Evolutionary conservation across 192 early-diverging fungal species (phyloP), one percentile per base, ranked within the genome.

Genomic region (Dimargaris cristalligena): DNA sequence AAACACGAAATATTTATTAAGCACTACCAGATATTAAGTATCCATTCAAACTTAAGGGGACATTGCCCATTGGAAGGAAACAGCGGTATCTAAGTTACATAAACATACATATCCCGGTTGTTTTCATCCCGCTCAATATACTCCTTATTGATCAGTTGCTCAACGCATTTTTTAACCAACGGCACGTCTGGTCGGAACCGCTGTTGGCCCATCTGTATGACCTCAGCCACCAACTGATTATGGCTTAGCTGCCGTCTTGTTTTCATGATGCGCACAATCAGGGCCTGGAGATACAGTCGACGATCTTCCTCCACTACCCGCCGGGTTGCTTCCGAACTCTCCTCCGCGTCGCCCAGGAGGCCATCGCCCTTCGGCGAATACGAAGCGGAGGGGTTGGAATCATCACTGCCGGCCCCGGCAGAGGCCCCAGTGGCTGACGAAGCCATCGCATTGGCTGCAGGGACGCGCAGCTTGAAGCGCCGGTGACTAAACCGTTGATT

Each of bases 211-310:
- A 92, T 90, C n/a, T 77, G 70, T 49, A 95, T 88, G 2, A 92
- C 89, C 60, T 97, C 92, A 34, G 85, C 75, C 44, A 99, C 81
- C n/a, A 99, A 78, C 34, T 78, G 72, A 13, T 83, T 73, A 67
- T 95, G 89, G 62, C 82, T 82, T 71, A 97, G 72, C 49, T 78
- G 78, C 68, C 96, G 93, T 31, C 96, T 85, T 2, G 93, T 90
- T 76, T 99, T 99, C 96, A 99, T 99, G 63, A 99, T 92, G n/a
- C 96, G 89, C 45, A 99, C 96, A 76, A 99, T 96, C 0, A 94
- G 92, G 4, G 94, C 92, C 83, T 99, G 92, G 72, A 99, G 94
- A 51, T 90, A 71, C 59, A 85, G 71, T 71, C 85, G 89, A 46
- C 96, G 82, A 65, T 97, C 94, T 63, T 91, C 83, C 60, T 90